Evolutionary conservation across 495 filamentous ascomycete genomes (phyloP).

Genomic region (Pyrenula massariospora): DNA sequence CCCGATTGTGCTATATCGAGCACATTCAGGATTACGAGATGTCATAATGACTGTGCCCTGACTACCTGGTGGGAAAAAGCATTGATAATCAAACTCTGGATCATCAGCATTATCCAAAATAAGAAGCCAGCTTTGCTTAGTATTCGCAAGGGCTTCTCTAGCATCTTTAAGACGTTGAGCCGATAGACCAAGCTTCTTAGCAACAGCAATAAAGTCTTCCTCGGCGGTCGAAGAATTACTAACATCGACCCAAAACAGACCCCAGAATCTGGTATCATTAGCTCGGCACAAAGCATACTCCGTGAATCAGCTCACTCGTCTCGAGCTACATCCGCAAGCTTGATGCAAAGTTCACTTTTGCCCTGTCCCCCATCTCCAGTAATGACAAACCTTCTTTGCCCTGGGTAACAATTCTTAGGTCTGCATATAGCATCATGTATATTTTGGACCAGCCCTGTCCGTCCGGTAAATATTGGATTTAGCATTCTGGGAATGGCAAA

Average conservation of each 20-base stretch:
- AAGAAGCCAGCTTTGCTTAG: constrained; percentile 24
- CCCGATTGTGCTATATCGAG: constrained; percentile 18
- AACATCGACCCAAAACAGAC: constrained; percentile 32
- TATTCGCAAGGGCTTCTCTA: constrained; percentile 19
- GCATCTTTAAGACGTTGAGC: constrained; percentile 6
- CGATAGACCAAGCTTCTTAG: constrained; percentile 7
- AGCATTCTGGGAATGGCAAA: background rate
- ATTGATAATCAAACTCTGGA: constrained; percentile 15
- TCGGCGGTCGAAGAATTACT: constrained; percentile 16
- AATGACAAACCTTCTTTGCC: constrained; percentile 2
- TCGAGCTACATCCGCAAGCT: constrained; percentile 3
- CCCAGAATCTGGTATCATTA: constrained; percentile 24
- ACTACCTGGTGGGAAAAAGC: constrained; percentile 21
- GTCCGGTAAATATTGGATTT: constrained; percentile 2
- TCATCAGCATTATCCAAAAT: constrained; percentile 39
- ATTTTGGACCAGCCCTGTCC: background rate
- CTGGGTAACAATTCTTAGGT: background rate
- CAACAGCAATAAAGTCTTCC: constrained; percentile 16
- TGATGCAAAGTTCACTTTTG: constrained; percentile 5
- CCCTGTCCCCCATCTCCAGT: constrained; percentile 1
- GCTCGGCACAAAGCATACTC: background rate
- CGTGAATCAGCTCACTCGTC: constrained; percentile 1
- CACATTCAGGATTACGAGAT: constrained; percentile 21
- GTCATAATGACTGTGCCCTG: constrained; percentile 27
- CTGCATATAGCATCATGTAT: constrained; percentile 1